These are phyloP conservation scores for Tetrapyrgos nigripes DNA, from an alignment of 1,284 basidiomycete genomes.

Conservation along the genomic window DNA sequence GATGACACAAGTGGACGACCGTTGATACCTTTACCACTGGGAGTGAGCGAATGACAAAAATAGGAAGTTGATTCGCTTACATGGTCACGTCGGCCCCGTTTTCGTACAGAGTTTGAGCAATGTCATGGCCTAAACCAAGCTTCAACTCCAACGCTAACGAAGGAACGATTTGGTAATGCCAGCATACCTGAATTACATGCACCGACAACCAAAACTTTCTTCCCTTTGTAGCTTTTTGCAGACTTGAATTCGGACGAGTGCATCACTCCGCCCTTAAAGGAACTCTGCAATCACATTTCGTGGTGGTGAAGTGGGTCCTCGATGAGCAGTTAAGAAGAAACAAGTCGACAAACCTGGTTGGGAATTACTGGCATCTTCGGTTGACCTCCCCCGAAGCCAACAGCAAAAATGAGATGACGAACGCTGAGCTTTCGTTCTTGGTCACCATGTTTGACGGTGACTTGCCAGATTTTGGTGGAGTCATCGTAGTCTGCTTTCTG, in stretches of 20 bases:
- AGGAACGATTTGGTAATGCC: background rate
- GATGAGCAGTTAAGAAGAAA: background rate
- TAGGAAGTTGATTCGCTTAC: background rate
- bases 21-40: slow-evolving; percentile 39
- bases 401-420: slow-evolving; percentile 54
- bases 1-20: slow-evolving; percentile 47
- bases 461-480: slow-evolving; percentile 47
- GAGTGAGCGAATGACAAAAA: background rate
- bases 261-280: slow-evolving; percentile 50
- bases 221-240: slow-evolving; percentile 49
- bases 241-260: slow-evolving; percentile 51
- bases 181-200: slow-evolving; percentile 52
- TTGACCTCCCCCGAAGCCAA: slow-evolving; percentile 54
- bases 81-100: slow-evolving; percentile 19
- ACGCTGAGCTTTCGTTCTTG: slow-evolving; percentile 48
- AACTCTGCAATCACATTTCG: slow-evolving; percentile 34
- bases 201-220: slow-evolving; percentile 57
- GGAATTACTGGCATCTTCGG: slow-evolving; percentile 49
- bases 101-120: slow-evolving; percentile 23
- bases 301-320: background rate
- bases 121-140: slow-evolving; percentile 19
- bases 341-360: slow-evolving; percentile 19
- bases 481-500: slow-evolving; percentile 43
- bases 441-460: slow-evolving; percentile 50
- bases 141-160: background rate